Percentiles rank a stretch among this genome's conserved stretches.
phyloP scores from a whole-genome alignment of 768 basidiomycete species.

The Kockovaella imperatae region DNA sequence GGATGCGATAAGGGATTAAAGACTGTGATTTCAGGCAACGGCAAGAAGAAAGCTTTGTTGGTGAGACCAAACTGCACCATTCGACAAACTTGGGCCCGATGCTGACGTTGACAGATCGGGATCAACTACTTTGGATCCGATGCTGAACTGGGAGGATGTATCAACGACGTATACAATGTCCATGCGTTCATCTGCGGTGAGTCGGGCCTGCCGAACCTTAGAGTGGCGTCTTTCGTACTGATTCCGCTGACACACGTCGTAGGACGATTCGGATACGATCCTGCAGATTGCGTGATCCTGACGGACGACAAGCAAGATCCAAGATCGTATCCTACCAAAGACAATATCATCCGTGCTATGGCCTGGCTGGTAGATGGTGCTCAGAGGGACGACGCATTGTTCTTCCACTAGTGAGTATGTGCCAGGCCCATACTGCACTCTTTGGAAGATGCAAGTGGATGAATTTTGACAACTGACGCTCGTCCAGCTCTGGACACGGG shows the following conservation, averaged over 20 bases:
- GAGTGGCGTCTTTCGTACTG: neutral
- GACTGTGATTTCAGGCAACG: constrained; percentile 46
- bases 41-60: constrained; percentile 78
- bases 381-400: constrained; percentile 49
- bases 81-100: no score
- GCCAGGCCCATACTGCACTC: neutral
- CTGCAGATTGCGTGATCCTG: constrained; percentile 77
- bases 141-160: constrained; percentile 68
- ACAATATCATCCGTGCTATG: constrained; percentile 83
- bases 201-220: neutral
- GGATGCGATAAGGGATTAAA: neutral
- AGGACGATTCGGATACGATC: constrained; percentile 60
- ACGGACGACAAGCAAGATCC: constrained; percentile 64
- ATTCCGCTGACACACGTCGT: constrained; percentile 4
- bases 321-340: constrained; percentile 61
- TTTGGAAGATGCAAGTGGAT: neutral
- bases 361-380: constrained; percentile 82
- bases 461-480: neutral
- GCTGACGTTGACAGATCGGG: constrained; percentile 57
- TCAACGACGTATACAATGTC: constrained; percentile 82
- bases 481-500: constrained; percentile 72
- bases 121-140: constrained; percentile 65
- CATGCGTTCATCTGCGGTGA: constrained; percentile 52
- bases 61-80: constrained; percentile 50
- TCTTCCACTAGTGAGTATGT: constrained; percentile 40